phyloP scores from a whole-genome alignment of 257 asterid genomes.

The Forsythia suspensa region DNA sequence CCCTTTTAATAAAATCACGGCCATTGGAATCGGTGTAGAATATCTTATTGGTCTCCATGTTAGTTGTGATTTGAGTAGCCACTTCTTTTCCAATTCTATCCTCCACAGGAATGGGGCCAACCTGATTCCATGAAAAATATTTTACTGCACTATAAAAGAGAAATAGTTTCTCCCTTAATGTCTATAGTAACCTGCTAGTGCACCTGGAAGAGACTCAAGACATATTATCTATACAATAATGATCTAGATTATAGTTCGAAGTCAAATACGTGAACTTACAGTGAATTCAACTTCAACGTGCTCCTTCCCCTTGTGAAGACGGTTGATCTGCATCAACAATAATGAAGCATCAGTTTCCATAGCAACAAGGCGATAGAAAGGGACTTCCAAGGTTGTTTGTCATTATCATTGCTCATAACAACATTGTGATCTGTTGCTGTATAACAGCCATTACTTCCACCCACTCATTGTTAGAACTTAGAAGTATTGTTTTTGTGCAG shows the following conservation, averaged over 20 bases:
- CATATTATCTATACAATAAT: not conserved
- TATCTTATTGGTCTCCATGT: conserved; percentile 49
- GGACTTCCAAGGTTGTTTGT: conserved; percentile 1
- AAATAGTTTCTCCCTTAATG: not conserved
- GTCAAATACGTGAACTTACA: conserved; percentile 37
- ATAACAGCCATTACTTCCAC: not conserved
- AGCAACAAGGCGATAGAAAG: conserved; percentile 15
- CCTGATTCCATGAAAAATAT: conserved; percentile 32
- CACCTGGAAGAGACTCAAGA: not conserved
- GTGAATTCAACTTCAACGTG: conserved; percentile 74
- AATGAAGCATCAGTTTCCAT: conserved; percentile 5
- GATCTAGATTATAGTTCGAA: not conserved
- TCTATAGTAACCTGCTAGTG: conserved; percentile 4
- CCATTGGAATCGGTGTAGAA: conserved; percentile 81
- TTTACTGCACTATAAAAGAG: not conserved
- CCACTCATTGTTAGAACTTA: not conserved
- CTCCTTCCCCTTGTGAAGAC: conserved; percentile 68
- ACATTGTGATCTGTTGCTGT: not conserved
- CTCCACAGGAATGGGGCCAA: conserved; percentile 74
- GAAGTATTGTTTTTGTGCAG: not conserved
- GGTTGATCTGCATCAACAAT: conserved; percentile 44
- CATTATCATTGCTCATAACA: not conserved
- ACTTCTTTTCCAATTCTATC: conserved; percentile 77
- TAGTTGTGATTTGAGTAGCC: conserved; percentile 51
- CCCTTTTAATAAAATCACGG: conserved; percentile 78